Evolutionary conservation across 345 rosid species (phyloP).

Genomic region (Excoecaria agallocha): DNA sequence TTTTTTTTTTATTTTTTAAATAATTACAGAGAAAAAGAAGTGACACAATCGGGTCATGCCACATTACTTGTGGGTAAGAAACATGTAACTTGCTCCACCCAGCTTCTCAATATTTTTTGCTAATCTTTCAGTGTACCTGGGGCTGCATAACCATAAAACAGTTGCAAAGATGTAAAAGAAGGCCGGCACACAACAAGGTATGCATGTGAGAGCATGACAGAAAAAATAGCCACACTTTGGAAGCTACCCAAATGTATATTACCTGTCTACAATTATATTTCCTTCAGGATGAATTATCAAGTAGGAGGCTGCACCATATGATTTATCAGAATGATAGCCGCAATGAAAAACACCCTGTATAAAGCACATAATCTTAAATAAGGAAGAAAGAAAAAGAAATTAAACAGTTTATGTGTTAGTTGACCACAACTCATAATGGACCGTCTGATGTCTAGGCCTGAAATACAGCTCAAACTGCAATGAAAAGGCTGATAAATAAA

Average conservation of each 20-base stretch:
- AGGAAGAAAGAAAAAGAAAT: not conserved
- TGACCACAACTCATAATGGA: not conserved
- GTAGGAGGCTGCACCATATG: slow-evolving; percentile 60
- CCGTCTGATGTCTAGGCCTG: not conserved
- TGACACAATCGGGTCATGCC: not conserved
- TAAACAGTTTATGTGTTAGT: not conserved
- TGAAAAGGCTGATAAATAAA: not conserved
- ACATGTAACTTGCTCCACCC: slow-evolving; percentile 58
- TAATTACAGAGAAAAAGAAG: not conserved
- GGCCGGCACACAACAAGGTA: not conserved
- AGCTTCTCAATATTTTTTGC: slow-evolving; percentile 45
- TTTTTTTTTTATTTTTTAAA: not conserved
- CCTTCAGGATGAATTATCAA: slow-evolving; percentile 55
- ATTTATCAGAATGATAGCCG: slow-evolving; percentile 65
- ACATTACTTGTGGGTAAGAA: slow-evolving; percentile 58
- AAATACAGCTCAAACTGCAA: not conserved
- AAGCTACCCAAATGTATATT: slow-evolving; percentile 2
- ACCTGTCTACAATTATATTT: slow-evolving; percentile 65
- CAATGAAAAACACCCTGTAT: slow-evolving; percentile 62
- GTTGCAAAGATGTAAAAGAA: not conserved
- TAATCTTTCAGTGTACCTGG: slow-evolving; percentile 51
- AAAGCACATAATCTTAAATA: not conserved
- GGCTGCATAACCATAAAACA: slow-evolving; percentile 39
- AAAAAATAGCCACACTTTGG: not conserved
- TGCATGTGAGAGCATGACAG: not conserved